Evolutionary conservation across 306 rosid species (phyloP).

Genomic region (Canavalia ensiformis): DNA sequence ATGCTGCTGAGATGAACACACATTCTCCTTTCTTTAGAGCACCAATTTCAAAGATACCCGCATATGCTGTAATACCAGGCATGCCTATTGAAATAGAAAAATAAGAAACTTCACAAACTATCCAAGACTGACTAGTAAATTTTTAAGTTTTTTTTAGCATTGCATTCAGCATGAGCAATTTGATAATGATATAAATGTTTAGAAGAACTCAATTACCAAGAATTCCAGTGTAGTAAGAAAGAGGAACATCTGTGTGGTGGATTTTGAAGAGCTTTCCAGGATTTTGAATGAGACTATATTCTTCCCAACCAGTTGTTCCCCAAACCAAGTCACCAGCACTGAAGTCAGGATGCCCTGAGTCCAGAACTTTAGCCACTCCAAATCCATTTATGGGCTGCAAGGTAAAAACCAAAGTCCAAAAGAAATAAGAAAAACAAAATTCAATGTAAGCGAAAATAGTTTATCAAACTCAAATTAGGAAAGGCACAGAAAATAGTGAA

Average conservation of each 20-base stretch:
- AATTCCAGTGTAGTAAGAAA: conserved; percentile 71
- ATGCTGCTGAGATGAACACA: conserved; percentile 51
- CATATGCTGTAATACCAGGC: conserved; percentile 53
- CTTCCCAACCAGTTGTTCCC: conserved; percentile 78
- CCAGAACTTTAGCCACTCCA: conserved; percentile 64
- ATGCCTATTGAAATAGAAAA: conserved; percentile 41
- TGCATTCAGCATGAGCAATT: background rate
- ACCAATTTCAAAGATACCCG: conserved; percentile 39
- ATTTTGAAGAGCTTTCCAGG: conserved; percentile 58
- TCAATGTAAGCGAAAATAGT: conserved; percentile 11
- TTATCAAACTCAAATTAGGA: background rate
- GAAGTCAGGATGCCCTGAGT: conserved; percentile 63
- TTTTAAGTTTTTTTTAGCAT: background rate
- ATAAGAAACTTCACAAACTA: background rate
- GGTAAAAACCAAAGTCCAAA: background rate
- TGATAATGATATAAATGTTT: background rate
- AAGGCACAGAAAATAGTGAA: background rate
- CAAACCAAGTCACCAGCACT: conserved; percentile 67
- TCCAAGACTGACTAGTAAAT: background rate
- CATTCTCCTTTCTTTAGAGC: conserved; percentile 43
- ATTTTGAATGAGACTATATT: conserved; percentile 54
- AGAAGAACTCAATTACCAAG: conserved; percentile 57
- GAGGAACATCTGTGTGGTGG: conserved; percentile 68
- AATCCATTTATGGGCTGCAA: conserved; percentile 56
- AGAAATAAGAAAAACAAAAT: background rate